These are phyloP conservation scores for Oryza nivara DNA, from an alignment of 176 grass and related monocot genomes.

Conservation along the genomic window DNA sequence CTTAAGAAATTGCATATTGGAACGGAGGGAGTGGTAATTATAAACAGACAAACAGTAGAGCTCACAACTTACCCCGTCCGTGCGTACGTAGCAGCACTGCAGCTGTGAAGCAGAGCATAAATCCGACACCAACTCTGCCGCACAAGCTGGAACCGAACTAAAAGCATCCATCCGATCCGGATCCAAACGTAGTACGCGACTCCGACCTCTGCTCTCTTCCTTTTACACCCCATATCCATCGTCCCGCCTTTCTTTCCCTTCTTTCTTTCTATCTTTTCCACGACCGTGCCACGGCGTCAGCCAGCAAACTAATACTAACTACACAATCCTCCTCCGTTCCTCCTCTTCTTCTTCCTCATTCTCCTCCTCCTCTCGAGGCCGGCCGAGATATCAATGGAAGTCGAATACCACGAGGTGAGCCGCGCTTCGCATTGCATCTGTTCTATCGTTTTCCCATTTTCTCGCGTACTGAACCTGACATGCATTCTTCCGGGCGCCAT, in stretches of 20 bases:
- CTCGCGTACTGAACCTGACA: too few species aligned
- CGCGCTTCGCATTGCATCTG: neutral
- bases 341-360: too few species aligned
- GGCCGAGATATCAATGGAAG: constrained; percentile 24
- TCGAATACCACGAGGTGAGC: constrained; percentile 46
- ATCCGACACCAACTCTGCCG: neutral
- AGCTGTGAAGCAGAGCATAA: neutral
- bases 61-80: too few species aligned
- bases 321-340: neutral
- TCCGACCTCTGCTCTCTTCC: neutral
- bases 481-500: neutral
- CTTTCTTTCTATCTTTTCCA: neutral
- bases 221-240: neutral
- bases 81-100: too few species aligned
- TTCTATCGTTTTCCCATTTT: too few species aligned
- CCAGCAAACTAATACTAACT: neutral
- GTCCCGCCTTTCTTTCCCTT: neutral
- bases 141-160: neutral
- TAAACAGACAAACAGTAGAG: too few species aligned
- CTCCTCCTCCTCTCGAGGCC: neutral
- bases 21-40: too few species aligned
- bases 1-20: too few species aligned
- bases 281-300: neutral
- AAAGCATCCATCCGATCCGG: neutral
- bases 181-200: neutral